Evolutionary conservation across 306 rosid species (phyloP).

Genomic region (Spatholobus suberectus): DNA sequence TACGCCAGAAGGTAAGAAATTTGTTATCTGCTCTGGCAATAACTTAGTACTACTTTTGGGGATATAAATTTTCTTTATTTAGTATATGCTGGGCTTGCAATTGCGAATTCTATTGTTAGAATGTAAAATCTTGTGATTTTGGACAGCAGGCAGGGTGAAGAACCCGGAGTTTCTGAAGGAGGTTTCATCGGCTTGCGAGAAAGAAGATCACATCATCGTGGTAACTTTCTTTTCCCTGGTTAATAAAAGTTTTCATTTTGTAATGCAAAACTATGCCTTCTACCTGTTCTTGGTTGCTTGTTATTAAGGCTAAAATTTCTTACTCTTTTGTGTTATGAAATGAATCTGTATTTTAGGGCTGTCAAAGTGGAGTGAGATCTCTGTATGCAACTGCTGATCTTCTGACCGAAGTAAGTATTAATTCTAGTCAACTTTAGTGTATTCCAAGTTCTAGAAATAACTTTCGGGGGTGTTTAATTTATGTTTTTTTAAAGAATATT

Average conservation of each 20-base stretch:
- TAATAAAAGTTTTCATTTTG: neutral
- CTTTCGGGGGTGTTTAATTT: too few relatives aligned
- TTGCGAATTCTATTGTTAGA: neutral
- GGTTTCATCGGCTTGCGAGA: constrained; percentile 60
- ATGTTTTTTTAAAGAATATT: too few relatives aligned
- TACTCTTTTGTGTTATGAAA: neutral
- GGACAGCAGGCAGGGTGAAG: constrained; percentile 69
- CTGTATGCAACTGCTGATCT: constrained; percentile 70
- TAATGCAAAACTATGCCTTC: constrained; percentile 25
- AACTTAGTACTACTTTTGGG: neutral
- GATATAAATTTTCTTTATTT: neutral
- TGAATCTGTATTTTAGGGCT: constrained; percentile 61
- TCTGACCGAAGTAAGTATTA: constrained; percentile 58
- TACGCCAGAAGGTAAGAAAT: constrained; percentile 63
- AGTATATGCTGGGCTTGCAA: neutral
- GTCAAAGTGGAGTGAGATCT: constrained; percentile 88
- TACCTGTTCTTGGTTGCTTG: neutral
- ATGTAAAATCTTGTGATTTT: constrained; percentile 11
- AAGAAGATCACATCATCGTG: constrained; percentile 79
- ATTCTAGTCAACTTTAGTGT: neutral
- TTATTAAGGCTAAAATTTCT: constrained; percentile 27
- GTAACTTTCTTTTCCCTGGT: constrained; percentile 47
- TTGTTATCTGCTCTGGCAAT: neutral
- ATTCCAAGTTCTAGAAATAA: neutral
- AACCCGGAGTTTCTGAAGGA: constrained; percentile 67